phyloP scores from a whole-genome alignment of 2,329 filamentous ascomycete genomes.

The Ciborinia camelliae region DNA sequence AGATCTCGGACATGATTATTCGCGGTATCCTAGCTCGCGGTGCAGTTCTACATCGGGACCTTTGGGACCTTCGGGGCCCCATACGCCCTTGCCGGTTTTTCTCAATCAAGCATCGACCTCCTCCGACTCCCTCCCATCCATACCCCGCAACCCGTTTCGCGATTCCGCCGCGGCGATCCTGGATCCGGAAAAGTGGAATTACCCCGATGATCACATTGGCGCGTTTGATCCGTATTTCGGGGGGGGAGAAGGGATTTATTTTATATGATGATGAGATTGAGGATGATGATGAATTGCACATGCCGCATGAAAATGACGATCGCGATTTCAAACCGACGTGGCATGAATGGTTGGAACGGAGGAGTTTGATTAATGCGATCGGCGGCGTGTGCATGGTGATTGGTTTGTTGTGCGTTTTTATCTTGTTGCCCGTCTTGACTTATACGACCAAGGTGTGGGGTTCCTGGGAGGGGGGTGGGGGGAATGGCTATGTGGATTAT shows the following conservation, averaged over 20 bases:
- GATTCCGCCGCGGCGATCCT: constrained; percentile 25
- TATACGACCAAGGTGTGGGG: constrained; percentile 36
- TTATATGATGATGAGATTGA: constrained; percentile 50
- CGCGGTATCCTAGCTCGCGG: constrained; percentile 32
- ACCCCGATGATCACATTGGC: constrained; percentile 47
- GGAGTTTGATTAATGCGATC: constrained; percentile 41
- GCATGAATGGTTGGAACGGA: constrained; percentile 45
- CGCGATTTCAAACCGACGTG: constrained; percentile 40
- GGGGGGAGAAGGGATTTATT: constrained; percentile 40
- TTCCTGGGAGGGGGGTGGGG: not conserved
- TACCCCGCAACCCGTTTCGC: constrained; percentile 25
- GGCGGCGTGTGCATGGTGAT: constrained; percentile 44
- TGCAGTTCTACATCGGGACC: constrained; percentile 1
- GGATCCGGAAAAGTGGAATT: constrained; percentile 41
- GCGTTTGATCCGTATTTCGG: constrained; percentile 44
- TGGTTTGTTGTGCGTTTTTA: constrained; percentile 49
- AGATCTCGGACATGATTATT: constrained; percentile 36
- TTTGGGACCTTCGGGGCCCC: constrained; percentile 3
- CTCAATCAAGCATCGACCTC: constrained; percentile 12
- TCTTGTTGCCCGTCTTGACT: constrained; percentile 49
- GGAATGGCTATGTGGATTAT: constrained; percentile 13
- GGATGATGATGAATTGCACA: constrained; percentile 52
- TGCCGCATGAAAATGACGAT: constrained; percentile 50
- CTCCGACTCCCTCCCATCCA: constrained; percentile 18
- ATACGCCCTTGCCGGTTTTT: not conserved